Conservation (phyloP, 2,329 filamentous ascomycete genomes). For the Epichloe baconii region DNA sequence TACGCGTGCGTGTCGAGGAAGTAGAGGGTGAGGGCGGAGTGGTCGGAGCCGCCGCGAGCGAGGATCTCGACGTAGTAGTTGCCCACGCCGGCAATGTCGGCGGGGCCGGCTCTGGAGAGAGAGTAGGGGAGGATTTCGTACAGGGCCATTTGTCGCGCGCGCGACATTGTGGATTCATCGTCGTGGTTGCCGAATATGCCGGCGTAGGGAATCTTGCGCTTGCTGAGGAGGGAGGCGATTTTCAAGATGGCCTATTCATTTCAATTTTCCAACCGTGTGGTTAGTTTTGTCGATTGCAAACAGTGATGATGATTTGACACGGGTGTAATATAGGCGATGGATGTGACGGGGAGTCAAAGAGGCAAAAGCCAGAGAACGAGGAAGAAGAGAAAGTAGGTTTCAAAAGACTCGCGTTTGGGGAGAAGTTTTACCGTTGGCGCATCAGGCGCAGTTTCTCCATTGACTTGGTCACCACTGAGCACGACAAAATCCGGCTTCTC, state of each 20-base stretch:
- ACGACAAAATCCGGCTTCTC: conserved; percentile 91
- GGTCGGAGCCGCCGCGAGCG: conserved; percentile 62
- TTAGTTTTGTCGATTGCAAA: background rate
- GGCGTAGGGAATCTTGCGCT: conserved; percentile 82
- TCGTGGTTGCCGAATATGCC: conserved; percentile 97
- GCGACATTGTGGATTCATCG: conserved; percentile 72
- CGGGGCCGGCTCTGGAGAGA: conserved; percentile 70
- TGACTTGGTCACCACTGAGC: conserved; percentile 86
- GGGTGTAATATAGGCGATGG: no score
- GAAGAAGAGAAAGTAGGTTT: background rate
- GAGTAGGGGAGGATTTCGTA: conserved; percentile 82
- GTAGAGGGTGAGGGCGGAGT: conserved; percentile 90
- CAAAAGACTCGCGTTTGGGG: background rate
- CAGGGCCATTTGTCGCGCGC: conserved; percentile 69
- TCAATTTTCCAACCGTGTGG: background rate
- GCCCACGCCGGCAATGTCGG: conserved; percentile 75
- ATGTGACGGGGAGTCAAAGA: background rate
- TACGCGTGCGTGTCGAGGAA: conserved; percentile 88
- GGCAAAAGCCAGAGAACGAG: background rate
- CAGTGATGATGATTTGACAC: conserved; percentile 10
- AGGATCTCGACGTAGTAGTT: conserved; percentile 92
- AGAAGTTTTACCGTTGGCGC: conserved; percentile 56
- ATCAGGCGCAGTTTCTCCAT: conserved; percentile 85
- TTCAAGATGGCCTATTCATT: conserved; percentile 69
- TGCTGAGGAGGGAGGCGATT: conserved; percentile 69